phyloP scores from a whole-genome alignment of 768 basidiomycete genomes.

The Termitomyces eurrhizus region DNA sequence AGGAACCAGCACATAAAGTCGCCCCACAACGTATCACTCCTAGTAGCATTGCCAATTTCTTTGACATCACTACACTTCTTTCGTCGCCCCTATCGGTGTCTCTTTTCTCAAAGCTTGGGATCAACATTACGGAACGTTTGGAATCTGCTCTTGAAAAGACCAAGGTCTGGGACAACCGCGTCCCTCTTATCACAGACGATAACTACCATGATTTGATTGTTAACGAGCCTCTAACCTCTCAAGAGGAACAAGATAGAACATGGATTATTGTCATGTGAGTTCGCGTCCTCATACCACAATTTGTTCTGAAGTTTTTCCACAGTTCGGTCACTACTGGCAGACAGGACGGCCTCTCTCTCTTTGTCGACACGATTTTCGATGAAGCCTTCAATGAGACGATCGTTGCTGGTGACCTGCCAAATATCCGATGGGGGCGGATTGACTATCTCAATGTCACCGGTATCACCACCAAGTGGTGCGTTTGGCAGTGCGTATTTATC shows the following conservation, averaged over 20 bases:
- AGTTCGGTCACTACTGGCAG: constrained; percentile 58
- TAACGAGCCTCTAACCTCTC: constrained; percentile 59
- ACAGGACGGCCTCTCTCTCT: constrained; percentile 64
- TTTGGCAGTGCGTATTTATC: constrained; percentile 68
- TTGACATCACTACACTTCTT: constrained; percentile 42
- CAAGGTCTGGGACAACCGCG: constrained; percentile 63
- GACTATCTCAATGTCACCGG: constrained; percentile 84
- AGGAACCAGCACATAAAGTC: constrained; percentile 14
- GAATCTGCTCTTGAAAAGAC: constrained; percentile 26
- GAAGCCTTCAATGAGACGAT: constrained; percentile 63
- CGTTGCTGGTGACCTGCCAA: constrained; percentile 55
- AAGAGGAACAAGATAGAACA: constrained; percentile 62
- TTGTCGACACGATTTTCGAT: constrained; percentile 72
- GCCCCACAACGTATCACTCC: constrained; percentile 16
- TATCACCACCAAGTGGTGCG: constrained; percentile 79
- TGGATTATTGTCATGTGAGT: constrained; percentile 78
- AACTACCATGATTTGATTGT: constrained; percentile 73
- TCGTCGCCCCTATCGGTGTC: constrained; percentile 50
- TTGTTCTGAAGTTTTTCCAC: constrained; percentile 9
- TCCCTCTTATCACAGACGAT: constrained; percentile 78
- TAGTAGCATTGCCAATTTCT: constrained; percentile 23
- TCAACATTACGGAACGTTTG: constrained; percentile 64
- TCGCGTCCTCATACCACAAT: constrained; percentile 2
- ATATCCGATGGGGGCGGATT: constrained; percentile 81
- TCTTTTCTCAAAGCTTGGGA: constrained; percentile 54